These are phyloP conservation scores for Pythium biforme DNA, from an alignment of 352 stramenopile species.

Conservation along the genomic window DNA sequence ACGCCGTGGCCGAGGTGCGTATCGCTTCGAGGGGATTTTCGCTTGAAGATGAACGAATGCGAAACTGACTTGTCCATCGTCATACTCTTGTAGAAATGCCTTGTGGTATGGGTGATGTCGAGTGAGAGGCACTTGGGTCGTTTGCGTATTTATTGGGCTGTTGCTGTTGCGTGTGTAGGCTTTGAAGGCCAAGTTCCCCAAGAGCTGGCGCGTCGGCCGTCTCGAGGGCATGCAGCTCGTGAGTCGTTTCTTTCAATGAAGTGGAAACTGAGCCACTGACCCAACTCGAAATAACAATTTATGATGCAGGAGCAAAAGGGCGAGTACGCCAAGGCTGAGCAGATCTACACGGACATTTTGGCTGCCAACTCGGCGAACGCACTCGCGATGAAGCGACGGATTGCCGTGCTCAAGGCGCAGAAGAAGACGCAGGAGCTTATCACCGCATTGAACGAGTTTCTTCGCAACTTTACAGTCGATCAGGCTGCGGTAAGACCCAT, in stretches of 20 bases:
- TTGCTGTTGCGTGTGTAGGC: slow-evolving; percentile 6
- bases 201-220: slow-evolving; percentile 35
- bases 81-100: slow-evolving; percentile 23
- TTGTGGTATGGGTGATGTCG: slow-evolving; percentile 13
- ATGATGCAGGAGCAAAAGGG: slow-evolving; percentile 30
- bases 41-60: not conserved
- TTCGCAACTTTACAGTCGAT: slow-evolving; percentile 36
- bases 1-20: slow-evolving; percentile 24
- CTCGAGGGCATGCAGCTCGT: slow-evolving; percentile 39
- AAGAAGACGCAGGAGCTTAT: slow-evolving; percentile 42
- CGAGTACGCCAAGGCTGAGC: slow-evolving; percentile 38
- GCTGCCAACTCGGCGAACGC: slow-evolving; percentile 38
- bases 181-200: slow-evolving; percentile 38
- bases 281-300: not conserved
- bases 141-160: not conserved
- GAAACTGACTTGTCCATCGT: not conserved
- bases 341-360: slow-evolving; percentile 41
- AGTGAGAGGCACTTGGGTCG: not conserved
- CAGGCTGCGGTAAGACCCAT: slow-evolving; percentile 26
- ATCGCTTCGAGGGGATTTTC: not conserved
- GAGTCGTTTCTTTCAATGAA: not conserved
- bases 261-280: not conserved
- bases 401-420: slow-evolving; percentile 37
- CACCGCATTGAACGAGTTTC: slow-evolving; percentile 33
- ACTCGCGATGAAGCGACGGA: slow-evolving; percentile 40